Evolutionary conservation across 2,329 filamentous ascomycete genomes (phyloP).

Genomic region (Septoria linicola): DNA sequence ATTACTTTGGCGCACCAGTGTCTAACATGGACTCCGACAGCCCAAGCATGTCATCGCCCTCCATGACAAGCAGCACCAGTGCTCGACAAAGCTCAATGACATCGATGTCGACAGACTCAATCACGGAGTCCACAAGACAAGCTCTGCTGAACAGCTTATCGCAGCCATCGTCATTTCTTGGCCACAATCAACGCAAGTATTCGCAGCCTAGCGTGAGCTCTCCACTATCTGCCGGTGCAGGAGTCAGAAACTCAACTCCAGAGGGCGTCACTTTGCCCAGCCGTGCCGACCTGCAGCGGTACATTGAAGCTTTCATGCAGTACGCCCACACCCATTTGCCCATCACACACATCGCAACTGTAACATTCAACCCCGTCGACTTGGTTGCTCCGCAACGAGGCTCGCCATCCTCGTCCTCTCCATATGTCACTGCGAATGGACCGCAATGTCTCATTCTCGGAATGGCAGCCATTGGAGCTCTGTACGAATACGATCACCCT

Average conservation of each 20-base stretch:
- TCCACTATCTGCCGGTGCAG: slow-evolving; percentile 45
- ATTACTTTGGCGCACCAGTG: slow-evolving; percentile 58
- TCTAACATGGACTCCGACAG: slow-evolving; percentile 70
- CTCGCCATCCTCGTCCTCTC: slow-evolving; percentile 45
- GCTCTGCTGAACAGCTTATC: slow-evolving; percentile 62
- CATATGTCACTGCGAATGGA: slow-evolving; percentile 53
- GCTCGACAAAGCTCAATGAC: slow-evolving; percentile 60
- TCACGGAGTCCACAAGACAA: slow-evolving; percentile 65
- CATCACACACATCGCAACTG: slow-evolving; percentile 87
- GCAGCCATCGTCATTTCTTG: slow-evolving; percentile 55
- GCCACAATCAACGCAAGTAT: slow-evolving; percentile 55
- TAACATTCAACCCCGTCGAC: slow-evolving; percentile 81
- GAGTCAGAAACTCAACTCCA: slow-evolving; percentile 34
- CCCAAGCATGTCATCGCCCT: slow-evolving; percentile 61
- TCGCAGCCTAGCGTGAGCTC: slow-evolving; percentile 59
- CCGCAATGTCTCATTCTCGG: slow-evolving; percentile 83
- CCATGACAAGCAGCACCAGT: slow-evolving; percentile 61
- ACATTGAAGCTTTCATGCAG: slow-evolving; percentile 82
- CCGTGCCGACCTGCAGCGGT: slow-evolving; percentile 83
- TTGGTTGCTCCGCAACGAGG: slow-evolving; percentile 52
- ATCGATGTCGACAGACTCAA: slow-evolving; percentile 62
- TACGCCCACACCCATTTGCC: slow-evolving; percentile 93
- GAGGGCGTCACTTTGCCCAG: slow-evolving; percentile 64
- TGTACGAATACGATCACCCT: slow-evolving; percentile 81
- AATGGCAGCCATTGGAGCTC: slow-evolving; percentile 80